Evolutionary conservation across 495 filamentous ascomycete species (phyloP), one percentile per base, ranked within the genome.

Genomic region (Penicillium subrubescens): DNA sequence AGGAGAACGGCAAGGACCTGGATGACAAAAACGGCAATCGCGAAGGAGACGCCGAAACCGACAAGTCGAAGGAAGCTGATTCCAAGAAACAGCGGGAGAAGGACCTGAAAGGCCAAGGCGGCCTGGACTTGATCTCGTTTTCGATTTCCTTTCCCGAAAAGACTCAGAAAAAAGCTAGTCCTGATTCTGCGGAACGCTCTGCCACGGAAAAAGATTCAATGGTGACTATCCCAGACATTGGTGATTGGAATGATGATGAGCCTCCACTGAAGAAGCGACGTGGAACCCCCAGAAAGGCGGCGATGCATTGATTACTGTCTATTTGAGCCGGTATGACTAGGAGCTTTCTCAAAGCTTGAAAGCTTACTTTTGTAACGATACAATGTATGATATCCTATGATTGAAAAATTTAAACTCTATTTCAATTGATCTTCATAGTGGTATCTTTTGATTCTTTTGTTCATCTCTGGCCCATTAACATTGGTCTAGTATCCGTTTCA

Each of bases 401-500:
- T 46, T 46, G 17, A 57, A 43, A 43, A 31, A 31, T 59, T 15
- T 4, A 50, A 25, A 50, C 6, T 48, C 43, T 58, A 44, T 44
- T 58, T n/a, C 6, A 43, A 43, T 31, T 31, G n/a, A 23, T 56
- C 31, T 23, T 34, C 52, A 37, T 68, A 62, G 57, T 78, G 72
- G 74, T 80, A 77, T 78, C 71, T 73, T 78, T 59, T 68, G 17
- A 25, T 35, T 39, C 66, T 60, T 65, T 63, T 59, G 60, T 51
- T 62, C 63, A 63, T 59, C 41, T 60, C 54, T 55, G 51, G 46
- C 48, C 34, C n/a, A 61, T 75, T 67, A 77, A 61, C 71, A 76
- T 61, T 75, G 73, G 41, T 76, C 73, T 23, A 87, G 66, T 59
- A 84, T 77, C 39, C 59, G 62, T 63, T 80, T 82, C 72, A 86